These are phyloP conservation scores for Globisporangium emineosum DNA, from an alignment of 352 stramenopile species.

Conservation along the genomic window DNA sequence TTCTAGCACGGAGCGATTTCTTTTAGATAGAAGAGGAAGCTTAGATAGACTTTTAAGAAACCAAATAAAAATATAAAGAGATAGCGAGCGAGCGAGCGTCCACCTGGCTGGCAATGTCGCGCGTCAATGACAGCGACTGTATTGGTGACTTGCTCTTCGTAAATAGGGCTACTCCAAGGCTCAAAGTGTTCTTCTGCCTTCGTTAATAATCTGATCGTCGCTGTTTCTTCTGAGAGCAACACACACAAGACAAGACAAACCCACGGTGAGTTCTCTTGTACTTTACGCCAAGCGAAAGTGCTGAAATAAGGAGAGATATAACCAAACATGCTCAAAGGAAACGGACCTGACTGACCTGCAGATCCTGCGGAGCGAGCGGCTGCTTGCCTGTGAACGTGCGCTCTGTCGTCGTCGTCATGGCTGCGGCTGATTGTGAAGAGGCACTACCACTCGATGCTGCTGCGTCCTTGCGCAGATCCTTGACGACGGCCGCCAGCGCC, in stretches of 20 bases:
- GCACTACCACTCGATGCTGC: constrained; percentile 21
- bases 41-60: constrained; percentile 1
- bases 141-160: not conserved
- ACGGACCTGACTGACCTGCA: constrained; percentile 74
- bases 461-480: constrained; percentile 82
- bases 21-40: not conserved
- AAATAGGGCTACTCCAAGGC: not conserved
- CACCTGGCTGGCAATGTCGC: not conserved
- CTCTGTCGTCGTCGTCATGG: constrained; percentile 12
- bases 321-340: constrained; percentile 3
- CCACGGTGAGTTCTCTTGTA: constrained; percentile 3
- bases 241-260: constrained; percentile 8
- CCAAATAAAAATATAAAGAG: not conserved
- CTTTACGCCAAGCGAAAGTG: not conserved
- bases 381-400: constrained; percentile 50
- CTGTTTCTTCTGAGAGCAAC: constrained; percentile 48
- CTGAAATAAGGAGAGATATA: not conserved
- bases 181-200: not conserved
- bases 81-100: not conserved
- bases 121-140: not conserved
- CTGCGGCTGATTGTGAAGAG: not conserved
- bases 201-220: constrained; percentile 48
- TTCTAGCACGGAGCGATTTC: not conserved
- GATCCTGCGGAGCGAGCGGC: constrained; percentile 41
- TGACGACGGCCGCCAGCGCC: constrained; percentile 84